Evolutionary conservation across 345 rosid species (phyloP), one percentile per base, ranked within the genome.

Genomic region (Citropsis articulata): DNA sequence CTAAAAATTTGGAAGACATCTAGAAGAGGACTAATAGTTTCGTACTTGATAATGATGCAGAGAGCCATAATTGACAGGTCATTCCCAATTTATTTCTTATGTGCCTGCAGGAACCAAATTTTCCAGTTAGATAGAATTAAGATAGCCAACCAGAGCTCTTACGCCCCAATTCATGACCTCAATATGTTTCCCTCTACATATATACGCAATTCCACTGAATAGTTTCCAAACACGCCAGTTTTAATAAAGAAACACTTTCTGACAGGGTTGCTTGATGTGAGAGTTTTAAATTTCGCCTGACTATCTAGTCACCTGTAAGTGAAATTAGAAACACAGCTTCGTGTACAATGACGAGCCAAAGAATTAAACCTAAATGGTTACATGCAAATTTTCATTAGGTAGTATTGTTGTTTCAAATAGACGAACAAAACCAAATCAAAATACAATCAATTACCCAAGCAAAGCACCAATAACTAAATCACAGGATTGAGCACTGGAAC

Each of bases 31-130:
- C 76, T 77, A 13, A 72, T 70, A 60, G 79, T 82, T 86, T 81
- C 93, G 59, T 90, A 90, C 95, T 87, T 90, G 92, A 82, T 84
- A 89, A 85, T 79, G 91, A 84, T 80, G 94, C 82, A 87, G 89
- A 83, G 81, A 81, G 83, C 88, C 84, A 84, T 84, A 89, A 90
- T 77, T 79, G 87, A 69, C 83, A 63, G 84, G 71, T 86, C 81
- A 72, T 62, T 81, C 81, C 84, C 85, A 79, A 80, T 83, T 81
- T 83, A 80, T 80, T 81, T 88, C 85, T 86, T 91, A 93, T 92
- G 97, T 95, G 96, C 98, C 98, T 95, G 97, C 98, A 95, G 88
- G 91, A 93, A 93, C 85, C 93, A 95, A 89, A 90, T 87, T 87
- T 75, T 86, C 83, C 61, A 78, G 85, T 89, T 86, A 86, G 91